Conservation (phyloP, 75 land plant genomes). For the Gnetum montanum region DNA sequence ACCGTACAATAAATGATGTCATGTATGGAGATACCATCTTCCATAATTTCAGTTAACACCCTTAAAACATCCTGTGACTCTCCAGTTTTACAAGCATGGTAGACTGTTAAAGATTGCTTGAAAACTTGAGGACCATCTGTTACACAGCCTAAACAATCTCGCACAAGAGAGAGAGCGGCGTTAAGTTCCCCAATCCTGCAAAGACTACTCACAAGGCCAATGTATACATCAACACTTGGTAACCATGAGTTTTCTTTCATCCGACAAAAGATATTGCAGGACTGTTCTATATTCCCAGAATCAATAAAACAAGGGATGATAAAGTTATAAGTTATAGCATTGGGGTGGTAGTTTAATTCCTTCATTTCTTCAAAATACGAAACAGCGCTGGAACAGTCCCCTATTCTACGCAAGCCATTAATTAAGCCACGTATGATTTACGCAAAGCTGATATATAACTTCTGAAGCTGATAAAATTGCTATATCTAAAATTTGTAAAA, state of each 20-base stretch:
- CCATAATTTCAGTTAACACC: constrained; percentile 54
- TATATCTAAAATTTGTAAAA: too few relatives aligned
- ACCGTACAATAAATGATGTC: constrained; percentile 39
- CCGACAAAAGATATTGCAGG: constrained; percentile 31
- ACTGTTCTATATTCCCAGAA: constrained; percentile 31
- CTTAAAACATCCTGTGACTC: constrained; percentile 42
- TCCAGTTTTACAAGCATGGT: constrained; percentile 35
- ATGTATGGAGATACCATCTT: constrained; percentile 23
- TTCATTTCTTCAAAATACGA: constrained; percentile 35
- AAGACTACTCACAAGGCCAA: constrained; percentile 48
- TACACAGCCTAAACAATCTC: constrained; percentile 49
- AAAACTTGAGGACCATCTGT: constrained; percentile 47
- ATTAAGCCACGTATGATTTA: too few relatives aligned
- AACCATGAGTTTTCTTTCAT: constrained; percentile 33
- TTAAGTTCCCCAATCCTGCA: constrained; percentile 47
- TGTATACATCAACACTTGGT: constrained; percentile 42
- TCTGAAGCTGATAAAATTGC: too few relatives aligned
- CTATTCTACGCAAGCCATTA: constrained; percentile 23
- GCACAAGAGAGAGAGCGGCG: constrained; percentile 40
- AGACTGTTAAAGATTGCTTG: constrained; percentile 44
- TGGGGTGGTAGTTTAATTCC: constrained; percentile 21
- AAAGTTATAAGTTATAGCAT: constrained; percentile 36
- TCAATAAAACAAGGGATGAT: constrained; percentile 43
- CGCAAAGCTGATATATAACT: too few relatives aligned
- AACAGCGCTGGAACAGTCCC: constrained; percentile 31